Evolutionary conservation across 176 grass and related monocot genomes (phyloP).

Genomic region (Eleusine indica): DNA sequence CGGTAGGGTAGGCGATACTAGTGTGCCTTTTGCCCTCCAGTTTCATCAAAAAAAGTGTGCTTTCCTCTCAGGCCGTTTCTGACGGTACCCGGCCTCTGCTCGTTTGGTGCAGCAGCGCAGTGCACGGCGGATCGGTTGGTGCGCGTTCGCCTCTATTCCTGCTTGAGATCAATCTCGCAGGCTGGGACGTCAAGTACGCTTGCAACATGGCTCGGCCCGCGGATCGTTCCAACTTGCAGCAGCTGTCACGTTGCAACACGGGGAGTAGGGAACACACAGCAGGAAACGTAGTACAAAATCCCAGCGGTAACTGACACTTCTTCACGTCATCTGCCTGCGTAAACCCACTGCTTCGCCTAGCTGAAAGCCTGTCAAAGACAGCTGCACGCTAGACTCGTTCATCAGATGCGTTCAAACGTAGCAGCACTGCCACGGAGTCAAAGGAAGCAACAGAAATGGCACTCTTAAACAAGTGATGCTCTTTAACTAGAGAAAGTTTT

Average conservation of each 20-base stretch:
- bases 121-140: background rate
- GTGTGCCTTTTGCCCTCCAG: no score
- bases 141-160: background rate
- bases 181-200: background rate
- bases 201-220: background rate
- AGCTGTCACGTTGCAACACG: background rate
- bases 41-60: background rate
- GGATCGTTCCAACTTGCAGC: no score
- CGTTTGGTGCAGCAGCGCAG: background rate
- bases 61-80: background rate
- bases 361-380: constrained; percentile 4
- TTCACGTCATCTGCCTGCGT: background rate
- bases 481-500: no score
- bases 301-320: background rate
- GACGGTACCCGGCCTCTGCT: background rate
- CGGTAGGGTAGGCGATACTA: background rate
- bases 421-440: background rate
- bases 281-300: background rate
- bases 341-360: background rate
- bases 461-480: no score
- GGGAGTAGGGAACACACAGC: background rate
- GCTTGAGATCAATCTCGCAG: background rate
- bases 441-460: background rate
- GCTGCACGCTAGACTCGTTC: background rate
- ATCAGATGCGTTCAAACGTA: background rate